Evolutionary conservation across 2,329 filamentous ascomycete genomes (phyloP), one percentile per base, ranked within the genome.

Genomic region (Nannizziopsis arthrosporioides): DNA sequence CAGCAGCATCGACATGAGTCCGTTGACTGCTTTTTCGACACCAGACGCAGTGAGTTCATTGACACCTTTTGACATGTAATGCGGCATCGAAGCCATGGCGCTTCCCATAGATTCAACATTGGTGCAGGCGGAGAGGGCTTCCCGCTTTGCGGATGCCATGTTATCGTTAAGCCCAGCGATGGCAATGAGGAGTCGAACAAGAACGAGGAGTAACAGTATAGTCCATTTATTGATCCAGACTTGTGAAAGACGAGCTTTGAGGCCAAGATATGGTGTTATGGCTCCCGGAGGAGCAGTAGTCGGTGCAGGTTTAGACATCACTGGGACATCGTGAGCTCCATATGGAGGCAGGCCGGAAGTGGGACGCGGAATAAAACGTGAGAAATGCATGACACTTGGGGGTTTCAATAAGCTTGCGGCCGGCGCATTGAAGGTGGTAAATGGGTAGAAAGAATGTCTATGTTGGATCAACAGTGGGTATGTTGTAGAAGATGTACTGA

Each of bases 181-280:
- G 34, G 89, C 80, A 51, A 96, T 73, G 45, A 98, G 70, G 51
- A 90, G 77, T 49, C 89, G 80, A 53, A 84, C 78, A 45, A 98
- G 80, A 48, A 96, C 82, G 47, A 98, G 80, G 51, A 94, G 66
- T 42, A 96, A 74, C 42, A 98, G 75, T 51, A 96, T 74, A 35
- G 92, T 96, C 92, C 92, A 98, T 67, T 85, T 80, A 73, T 98
- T 96, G 71, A 98, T 81, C 88, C 90, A 95, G 66, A 93, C 77
- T 73, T 98, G 92, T 45, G 92, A 96, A 59, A 96, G 76, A 60
- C 89, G 82, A 59, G 90, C 82, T 61, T 81, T 80, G 61, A 95
- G 80, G 59, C 89, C 88, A 54, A 98, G 84, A 66, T 96, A 96
- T 53, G 92, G 90, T 54, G 88, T 95, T 61, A 84, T 76, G 62